Percentiles rank a stretch among this genome's conserved stretches.
phyloP scores from a whole-genome alignment of 257 asterid genomes.

The Echites panduratus region DNA sequence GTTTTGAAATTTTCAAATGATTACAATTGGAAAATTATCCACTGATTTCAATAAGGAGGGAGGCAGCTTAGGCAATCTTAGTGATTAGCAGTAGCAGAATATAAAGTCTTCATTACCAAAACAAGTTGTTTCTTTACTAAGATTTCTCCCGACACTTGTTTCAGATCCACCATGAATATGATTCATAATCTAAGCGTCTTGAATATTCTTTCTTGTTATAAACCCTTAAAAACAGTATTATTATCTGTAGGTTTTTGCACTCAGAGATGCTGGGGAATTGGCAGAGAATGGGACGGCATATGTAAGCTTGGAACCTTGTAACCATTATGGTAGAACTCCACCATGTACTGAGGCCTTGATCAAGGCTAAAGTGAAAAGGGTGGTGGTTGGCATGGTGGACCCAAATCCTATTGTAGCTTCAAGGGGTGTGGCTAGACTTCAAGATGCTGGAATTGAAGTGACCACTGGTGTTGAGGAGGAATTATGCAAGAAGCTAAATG shows the following conservation, averaged over 20 bases:
- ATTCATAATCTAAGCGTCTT: neutral
- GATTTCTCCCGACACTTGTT: no score
- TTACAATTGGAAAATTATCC: neutral
- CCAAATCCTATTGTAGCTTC: slow-evolving; percentile 90
- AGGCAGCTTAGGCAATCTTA: neutral
- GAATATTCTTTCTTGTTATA: neutral
- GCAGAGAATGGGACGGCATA: slow-evolving; percentile 84
- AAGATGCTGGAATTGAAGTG: slow-evolving; percentile 77
- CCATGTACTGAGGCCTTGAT: slow-evolving; percentile 92
- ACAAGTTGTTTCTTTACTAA: neutral
- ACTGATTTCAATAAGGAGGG: no score
- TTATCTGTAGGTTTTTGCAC: slow-evolving; percentile 66
- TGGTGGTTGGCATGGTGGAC: slow-evolving; percentile 94
- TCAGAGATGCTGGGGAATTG: slow-evolving; percentile 78
- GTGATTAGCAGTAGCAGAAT: neutral
- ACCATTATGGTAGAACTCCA: slow-evolving; percentile 95
- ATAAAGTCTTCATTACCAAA: neutral
- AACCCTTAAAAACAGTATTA: neutral
- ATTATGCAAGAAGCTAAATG: slow-evolving; percentile 67
- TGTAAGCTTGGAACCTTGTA: slow-evolving; percentile 93
- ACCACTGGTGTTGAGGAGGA: slow-evolving; percentile 77
- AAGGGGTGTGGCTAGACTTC: slow-evolving; percentile 59
- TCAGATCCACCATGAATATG: neutral
- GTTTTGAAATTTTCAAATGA: neutral
- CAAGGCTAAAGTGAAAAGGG: slow-evolving; percentile 67